Evolutionary conservation across 2,329 filamentous ascomycete species (phyloP).

Genomic region (Basipetospora chlamydospora): DNA sequence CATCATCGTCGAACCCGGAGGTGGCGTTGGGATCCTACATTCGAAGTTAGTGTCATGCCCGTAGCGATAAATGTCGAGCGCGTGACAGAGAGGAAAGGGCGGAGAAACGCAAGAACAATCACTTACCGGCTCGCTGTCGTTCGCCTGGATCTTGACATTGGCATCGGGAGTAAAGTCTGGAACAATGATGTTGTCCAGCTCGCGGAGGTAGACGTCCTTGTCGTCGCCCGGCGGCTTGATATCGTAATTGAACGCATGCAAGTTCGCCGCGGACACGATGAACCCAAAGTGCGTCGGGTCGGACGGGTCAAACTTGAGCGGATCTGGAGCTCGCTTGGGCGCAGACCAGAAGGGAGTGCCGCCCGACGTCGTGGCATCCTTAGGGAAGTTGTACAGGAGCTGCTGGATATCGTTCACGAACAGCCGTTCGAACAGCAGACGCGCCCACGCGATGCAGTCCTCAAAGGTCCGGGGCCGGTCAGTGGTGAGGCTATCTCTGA

Average conservation of each 20-base stretch:
- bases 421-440: slow-evolving; percentile 86
- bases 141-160: slow-evolving; percentile 89
- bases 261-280: slow-evolving; percentile 72
- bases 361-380: slow-evolving; percentile 75
- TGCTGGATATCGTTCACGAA: slow-evolving; percentile 96
- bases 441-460: slow-evolving; percentile 93
- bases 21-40: slow-evolving; percentile 64
- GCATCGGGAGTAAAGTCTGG: slow-evolving; percentile 87
- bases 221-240: slow-evolving; percentile 68
- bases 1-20: slow-evolving; percentile 49
- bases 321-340: slow-evolving; percentile 87
- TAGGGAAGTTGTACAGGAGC: slow-evolving; percentile 91
- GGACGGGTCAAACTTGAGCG: slow-evolving; percentile 73
- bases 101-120: too few species aligned
- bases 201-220: slow-evolving; percentile 58
- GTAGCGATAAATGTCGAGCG: too few species aligned
- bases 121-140: slow-evolving; percentile 75
- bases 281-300: slow-evolving; percentile 83
- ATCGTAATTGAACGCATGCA: slow-evolving; percentile 96
- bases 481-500: slow-evolving; percentile 79
- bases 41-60: slow-evolving; percentile 5
- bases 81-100: too few species aligned
- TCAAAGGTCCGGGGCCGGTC: slow-evolving; percentile 88
- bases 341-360: slow-evolving; percentile 96
- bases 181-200: slow-evolving; percentile 84